phyloP scores from a whole-genome alignment of 345 rosid genomes.

The Corchorus olitorius region DNA sequence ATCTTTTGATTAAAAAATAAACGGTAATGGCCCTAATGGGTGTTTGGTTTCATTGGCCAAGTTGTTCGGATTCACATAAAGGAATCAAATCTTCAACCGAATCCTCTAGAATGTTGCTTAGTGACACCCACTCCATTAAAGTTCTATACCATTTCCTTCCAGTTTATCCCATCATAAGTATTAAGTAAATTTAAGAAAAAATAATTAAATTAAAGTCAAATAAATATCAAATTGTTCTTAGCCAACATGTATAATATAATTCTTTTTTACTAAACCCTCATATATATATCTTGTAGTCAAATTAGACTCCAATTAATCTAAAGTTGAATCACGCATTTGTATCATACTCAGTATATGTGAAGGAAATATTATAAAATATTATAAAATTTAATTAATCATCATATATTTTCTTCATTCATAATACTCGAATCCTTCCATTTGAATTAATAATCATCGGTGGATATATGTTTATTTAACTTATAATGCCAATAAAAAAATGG shows the following conservation, averaged over 20 bases:
- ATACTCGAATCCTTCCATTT: too few species aligned
- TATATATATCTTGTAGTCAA: too few species aligned
- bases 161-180: background rate
- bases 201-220: slow-evolving; percentile 10
- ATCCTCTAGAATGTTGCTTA: slow-evolving; percentile 13
- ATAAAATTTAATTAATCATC: too few species aligned
- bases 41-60: slow-evolving; percentile 1
- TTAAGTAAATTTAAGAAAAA: background rate
- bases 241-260: background rate
- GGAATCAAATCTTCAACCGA: slow-evolving; percentile 22
- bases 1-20: background rate
- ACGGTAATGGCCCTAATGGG: background rate
- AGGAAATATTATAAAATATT: too few species aligned
- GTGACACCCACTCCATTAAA: slow-evolving; percentile 7
- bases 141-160: background rate
- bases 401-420: too few species aligned
- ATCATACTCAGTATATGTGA: too few species aligned
- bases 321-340: too few species aligned
- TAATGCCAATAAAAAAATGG: background rate
- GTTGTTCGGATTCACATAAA: background rate
- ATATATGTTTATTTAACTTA: too few species aligned
- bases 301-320: too few species aligned
- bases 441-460: too few species aligned
- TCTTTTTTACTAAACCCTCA: too few species aligned
- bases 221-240: background rate